A percentile compares a stretch with the other conserved stretches of the same genome.
These are phyloP conservation scores for Penicillium ucsense DNA, from an alignment of 495 filamentous ascomycete species.

Conservation along the genomic window DNA sequence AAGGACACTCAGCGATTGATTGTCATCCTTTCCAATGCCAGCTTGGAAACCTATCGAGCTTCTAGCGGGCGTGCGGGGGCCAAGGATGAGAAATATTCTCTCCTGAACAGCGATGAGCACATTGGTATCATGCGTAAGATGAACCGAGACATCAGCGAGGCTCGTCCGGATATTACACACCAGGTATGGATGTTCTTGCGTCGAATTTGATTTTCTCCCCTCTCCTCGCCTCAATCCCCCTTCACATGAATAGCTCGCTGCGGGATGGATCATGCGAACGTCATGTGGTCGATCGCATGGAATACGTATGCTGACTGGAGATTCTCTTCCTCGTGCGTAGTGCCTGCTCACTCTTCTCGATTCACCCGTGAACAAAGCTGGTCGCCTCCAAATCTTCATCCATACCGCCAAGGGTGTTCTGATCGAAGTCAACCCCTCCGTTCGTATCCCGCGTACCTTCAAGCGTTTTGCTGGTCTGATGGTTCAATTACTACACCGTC, in stretches of 20 bases:
- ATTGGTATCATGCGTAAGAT: constrained; percentile 99
- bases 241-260: not conserved
- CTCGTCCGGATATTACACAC: constrained; percentile 93
- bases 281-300: not conserved
- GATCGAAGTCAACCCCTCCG: constrained; percentile 94
- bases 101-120: constrained; percentile 97
- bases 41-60: constrained; percentile 91
- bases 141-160: constrained; percentile 97
- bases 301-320: too few species aligned
- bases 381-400: constrained; percentile 95
- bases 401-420: constrained; percentile 93
- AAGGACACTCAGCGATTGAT: constrained; percentile 86
- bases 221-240: not conserved
- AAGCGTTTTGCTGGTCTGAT: constrained; percentile 97
- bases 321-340: constrained; percentile 31
- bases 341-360: constrained; percentile 96
- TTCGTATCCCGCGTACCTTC: constrained; percentile 94
- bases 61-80: constrained; percentile 58
- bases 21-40: constrained; percentile 93
- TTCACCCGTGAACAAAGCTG: constrained; percentile 96
- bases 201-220: not conserved
- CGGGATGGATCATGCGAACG: constrained; percentile 4
- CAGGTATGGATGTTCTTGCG: constrained; percentile 55
- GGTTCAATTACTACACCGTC: constrained; percentile 95
- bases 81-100: constrained; percentile 85